Evolutionary conservation across 441 rosid species (phyloP).

Genomic region (Croton setiger): DNA sequence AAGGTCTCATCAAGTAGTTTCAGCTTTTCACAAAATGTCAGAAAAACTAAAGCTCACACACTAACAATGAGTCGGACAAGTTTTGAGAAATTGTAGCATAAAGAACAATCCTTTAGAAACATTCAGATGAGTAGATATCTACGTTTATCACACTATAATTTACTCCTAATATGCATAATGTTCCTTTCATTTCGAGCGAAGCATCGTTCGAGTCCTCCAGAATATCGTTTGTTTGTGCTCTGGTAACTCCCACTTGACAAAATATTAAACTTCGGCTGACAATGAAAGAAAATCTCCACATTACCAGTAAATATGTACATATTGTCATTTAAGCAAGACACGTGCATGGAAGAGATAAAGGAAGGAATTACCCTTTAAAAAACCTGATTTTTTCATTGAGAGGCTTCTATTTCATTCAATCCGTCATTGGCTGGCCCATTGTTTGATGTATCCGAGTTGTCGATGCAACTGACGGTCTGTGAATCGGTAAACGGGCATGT

Average conservation of each 20-base stretch:
- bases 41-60: neutral
- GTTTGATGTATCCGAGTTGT: constrained; percentile 42
- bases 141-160: neutral
- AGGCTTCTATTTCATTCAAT: constrained; percentile 38
- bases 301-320: constrained; percentile 39
- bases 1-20: constrained; percentile 1
- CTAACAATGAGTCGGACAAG: neutral
- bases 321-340: constrained; percentile 11
- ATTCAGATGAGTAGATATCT: neutral
- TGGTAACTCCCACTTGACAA: constrained; percentile 2
- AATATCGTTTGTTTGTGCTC: neutral
- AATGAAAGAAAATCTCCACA: constrained; percentile 31
- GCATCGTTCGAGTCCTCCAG: neutral
- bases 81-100: neutral
- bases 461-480: constrained; percentile 28
- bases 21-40: neutral
- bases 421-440: constrained; percentile 38
- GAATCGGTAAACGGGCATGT: constrained; percentile 27
- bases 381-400: constrained; percentile 29
- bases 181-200: neutral
- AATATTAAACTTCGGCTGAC: constrained; percentile 31
- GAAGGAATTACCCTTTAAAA: constrained; percentile 48
- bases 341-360: constrained; percentile 29
- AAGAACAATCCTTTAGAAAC: neutral
- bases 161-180: constrained; percentile 2